Percentiles rank a stretch among this genome's conserved stretches.
phyloP scores from a whole-genome alignment of 768 basidiomycete species.

The Fibroporia radiculosa region DNA sequence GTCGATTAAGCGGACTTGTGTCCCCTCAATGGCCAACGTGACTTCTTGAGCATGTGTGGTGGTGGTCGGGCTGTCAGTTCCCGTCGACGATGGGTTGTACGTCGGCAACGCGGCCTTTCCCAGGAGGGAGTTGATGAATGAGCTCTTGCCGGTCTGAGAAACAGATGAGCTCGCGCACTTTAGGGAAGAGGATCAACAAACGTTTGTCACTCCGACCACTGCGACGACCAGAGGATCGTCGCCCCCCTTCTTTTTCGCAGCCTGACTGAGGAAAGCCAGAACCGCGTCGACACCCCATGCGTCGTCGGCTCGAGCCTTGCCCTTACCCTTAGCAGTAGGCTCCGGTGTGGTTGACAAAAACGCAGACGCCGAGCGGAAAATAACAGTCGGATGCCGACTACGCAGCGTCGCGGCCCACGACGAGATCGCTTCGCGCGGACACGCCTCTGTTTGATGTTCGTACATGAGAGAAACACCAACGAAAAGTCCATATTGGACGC shows the following conservation, averaged over 20 bases:
- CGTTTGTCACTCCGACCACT: slow-evolving; percentile 80
- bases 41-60: slow-evolving; percentile 63
- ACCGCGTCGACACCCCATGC: slow-evolving; percentile 54
- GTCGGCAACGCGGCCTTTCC: slow-evolving; percentile 44
- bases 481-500: slow-evolving; percentile 20
- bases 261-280: slow-evolving; percentile 37
- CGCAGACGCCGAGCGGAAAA: slow-evolving; percentile 67
- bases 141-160: slow-evolving; percentile 74
- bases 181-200: slow-evolving; percentile 29
- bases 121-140: slow-evolving; percentile 74
- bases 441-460: slow-evolving; percentile 45
- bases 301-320: slow-evolving; percentile 42
- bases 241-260: slow-evolving; percentile 39
- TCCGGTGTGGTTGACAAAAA: slow-evolving; percentile 42
- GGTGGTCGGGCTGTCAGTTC: slow-evolving; percentile 61
- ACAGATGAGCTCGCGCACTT: slow-evolving; percentile 2
- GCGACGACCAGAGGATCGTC: slow-evolving; percentile 57
- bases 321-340: slow-evolving; percentile 35
- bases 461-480: neutral
- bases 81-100: slow-evolving; percentile 41
- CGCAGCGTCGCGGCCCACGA: slow-evolving; percentile 65
- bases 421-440: slow-evolving; percentile 67
- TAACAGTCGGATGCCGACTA: slow-evolving; percentile 49
- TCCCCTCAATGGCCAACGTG: slow-evolving; percentile 37
- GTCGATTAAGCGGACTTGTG: slow-evolving; percentile 64